Percentiles rank a stretch among this genome's conserved stretches.
Conservation (phyloP, 352 stramenopile genomes). For the Elongisporangium prolatum region DNA sequence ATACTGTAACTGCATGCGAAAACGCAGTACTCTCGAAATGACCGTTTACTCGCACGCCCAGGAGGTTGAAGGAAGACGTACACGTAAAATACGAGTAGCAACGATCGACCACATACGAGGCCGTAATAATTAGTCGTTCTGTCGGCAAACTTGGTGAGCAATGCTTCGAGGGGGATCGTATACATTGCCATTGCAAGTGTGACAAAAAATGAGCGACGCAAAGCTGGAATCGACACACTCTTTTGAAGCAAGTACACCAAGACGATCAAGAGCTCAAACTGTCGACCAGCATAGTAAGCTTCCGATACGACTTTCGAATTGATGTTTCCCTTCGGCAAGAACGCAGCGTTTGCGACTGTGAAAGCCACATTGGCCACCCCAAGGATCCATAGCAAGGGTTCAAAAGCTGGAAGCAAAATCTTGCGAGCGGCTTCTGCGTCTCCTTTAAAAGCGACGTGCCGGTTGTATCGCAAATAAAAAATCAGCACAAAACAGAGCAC, state of each 20-base stretch:
- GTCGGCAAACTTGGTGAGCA: constrained; percentile 12
- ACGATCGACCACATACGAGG: constrained; percentile 7
- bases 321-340: constrained; percentile 26
- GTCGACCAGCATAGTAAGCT: constrained; percentile 33
- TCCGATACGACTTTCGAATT: constrained; percentile 23
- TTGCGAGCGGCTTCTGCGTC: constrained; percentile 32
- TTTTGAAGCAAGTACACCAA: constrained; percentile 57
- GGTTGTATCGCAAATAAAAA: constrained; percentile 35
- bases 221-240: constrained; percentile 49
- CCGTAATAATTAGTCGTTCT: constrained; percentile 16
- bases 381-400: constrained; percentile 51
- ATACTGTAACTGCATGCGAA: constrained; percentile 21
- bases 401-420: constrained; percentile 52
- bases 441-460: constrained; percentile 35
- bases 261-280: constrained; percentile 53
- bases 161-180: constrained; percentile 33
- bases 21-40: constrained; percentile 23
- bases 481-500: constrained; percentile 11
- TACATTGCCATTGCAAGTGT: constrained; percentile 38
- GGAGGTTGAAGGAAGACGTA: constrained; percentile 26
- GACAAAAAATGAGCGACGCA: constrained; percentile 31
- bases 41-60: constrained; percentile 19
- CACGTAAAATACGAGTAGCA: constrained; percentile 23
- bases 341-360: constrained; percentile 12
- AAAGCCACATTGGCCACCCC: constrained; percentile 1